Evolutionary conservation across 768 basidiomycete genomes (phyloP), one percentile per base, ranked within the genome.

Genomic region (Leccinum obscurum): DNA sequence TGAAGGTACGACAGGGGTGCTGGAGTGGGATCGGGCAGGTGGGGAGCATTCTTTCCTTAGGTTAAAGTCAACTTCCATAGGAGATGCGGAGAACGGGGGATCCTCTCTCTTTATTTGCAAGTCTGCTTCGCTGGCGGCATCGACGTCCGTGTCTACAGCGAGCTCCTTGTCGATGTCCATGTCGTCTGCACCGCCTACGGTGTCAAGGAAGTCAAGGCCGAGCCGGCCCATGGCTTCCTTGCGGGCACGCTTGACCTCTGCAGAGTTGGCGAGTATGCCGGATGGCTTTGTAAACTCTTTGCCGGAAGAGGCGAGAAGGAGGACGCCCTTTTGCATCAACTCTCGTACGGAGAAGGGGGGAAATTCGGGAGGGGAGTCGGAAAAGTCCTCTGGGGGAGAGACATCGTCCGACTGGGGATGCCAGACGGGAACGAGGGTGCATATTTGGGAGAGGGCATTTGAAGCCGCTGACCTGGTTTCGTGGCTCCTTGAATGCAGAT

Each of bases 381-480:
- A 64, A 52, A 69, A 66, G 48, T 76, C 73, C 15, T 68, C 65
- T 0, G 68, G 64, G 9, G 72, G 66, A 2, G 66, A 66, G 50
- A 69, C 46, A 17, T 60, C 66, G 20, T 70, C 67, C 24, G 74
- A 70, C 34, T 75, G 72, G 30, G 77, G 74, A 71, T 76, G 80
- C 88, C 95, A 96, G 64, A 84, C 78, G 1, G 96, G 95, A 2
- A 95, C 87, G 15, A 90, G 81, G 6, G 87, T 80, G 64, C 91
- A 95, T 60, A 98, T 92, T 55, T 93, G 87, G 0, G 92, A 93
- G 49, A 98, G 80, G 1, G 97, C 92, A 57, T 86, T 83, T 0
- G 95, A 93, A 0, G 94, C 93, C 0, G 97, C 94, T 3, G 87
- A 85, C 49, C 97, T 85, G 2, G 96, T 94, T 60, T 99, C 97